Evolutionary conservation across 805 yeast genomes (phyloP).

Genomic region (Candida nonsorbophila): DNA sequence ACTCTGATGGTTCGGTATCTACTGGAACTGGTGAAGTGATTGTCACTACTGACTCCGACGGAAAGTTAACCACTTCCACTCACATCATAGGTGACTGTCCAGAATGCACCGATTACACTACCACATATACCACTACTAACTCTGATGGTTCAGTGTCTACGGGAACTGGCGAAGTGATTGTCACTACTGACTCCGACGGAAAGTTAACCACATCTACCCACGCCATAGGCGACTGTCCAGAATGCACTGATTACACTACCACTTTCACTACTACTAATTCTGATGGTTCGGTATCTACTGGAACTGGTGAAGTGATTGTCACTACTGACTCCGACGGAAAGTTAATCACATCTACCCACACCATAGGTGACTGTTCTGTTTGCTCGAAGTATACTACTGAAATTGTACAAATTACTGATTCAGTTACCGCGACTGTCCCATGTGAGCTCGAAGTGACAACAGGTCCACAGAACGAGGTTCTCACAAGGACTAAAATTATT

Average conservation of each 20-base stretch:
- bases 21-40: slow-evolving; percentile 4
- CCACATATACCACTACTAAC: slow-evolving; percentile 9
- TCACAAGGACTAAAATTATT: slow-evolving; percentile 1
- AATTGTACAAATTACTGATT: slow-evolving; percentile 1
- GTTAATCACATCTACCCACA: slow-evolving; percentile 7
- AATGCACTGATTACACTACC: slow-evolving; percentile 10
- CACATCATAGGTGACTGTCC: slow-evolving; percentile 5
- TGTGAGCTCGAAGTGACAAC: slow-evolving; percentile 3
- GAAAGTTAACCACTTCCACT: slow-evolving; percentile 9
- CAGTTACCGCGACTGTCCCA: slow-evolving; percentile 1
- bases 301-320: slow-evolving; percentile 9
- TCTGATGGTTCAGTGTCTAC: slow-evolving; percentile 8
- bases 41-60: slow-evolving; percentile 15
- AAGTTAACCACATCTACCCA: slow-evolving; percentile 8
- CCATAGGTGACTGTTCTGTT: slow-evolving; percentile 3
- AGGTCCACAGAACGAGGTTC: slow-evolving; percentile 1
- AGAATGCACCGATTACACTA: slow-evolving; percentile 11
- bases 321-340: slow-evolving; percentile 10
- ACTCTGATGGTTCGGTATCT: slow-evolving; percentile 1
- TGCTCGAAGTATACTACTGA: slow-evolving; percentile 2
- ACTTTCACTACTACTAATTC: slow-evolving; percentile 7
- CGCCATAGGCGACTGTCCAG: slow-evolving; percentile 4
- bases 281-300: slow-evolving; percentile 10
- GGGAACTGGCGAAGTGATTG: slow-evolving; percentile 10
- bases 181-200: slow-evolving; percentile 11